A percentile compares a stretch with the other conserved stretches of the same genome.
These are phyloP conservation scores for Cyclocybe cylindracea DNA, from an alignment of 768 basidiomycete genomes.

Conservation along the genomic window DNA sequence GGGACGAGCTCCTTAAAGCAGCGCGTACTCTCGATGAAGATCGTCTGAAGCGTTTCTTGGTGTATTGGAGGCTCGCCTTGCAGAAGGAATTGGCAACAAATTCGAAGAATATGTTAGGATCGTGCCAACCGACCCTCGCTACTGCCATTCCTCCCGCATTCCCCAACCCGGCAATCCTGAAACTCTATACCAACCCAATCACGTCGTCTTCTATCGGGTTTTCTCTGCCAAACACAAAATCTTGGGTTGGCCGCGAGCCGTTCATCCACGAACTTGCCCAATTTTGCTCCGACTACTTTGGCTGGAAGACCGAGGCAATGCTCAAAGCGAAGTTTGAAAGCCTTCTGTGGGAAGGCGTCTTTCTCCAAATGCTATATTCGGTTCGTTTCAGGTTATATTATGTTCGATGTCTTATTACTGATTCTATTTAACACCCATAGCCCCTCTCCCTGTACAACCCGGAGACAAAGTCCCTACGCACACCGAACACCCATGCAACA, in stretches of 20 bases:
- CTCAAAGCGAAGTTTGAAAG: not conserved
- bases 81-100: not conserved
- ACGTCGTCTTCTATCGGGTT: not conserved
- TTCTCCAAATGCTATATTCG: constrained; percentile 7
- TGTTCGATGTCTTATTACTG: no score
- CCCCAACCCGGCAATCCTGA: not conserved
- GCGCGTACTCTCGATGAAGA: not conserved
- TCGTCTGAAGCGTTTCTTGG: not conserved
- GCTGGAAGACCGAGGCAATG: not conserved
- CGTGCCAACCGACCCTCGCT: not conserved
- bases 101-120: not conserved
- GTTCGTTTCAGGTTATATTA: no score
- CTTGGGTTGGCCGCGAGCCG: not conserved
- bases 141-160: not conserved
- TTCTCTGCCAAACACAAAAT: not conserved
- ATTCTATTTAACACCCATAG: no score
- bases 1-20: no score
- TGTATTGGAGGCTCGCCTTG: not conserved
- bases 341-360: not conserved
- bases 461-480: no score
- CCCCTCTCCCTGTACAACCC: no score
- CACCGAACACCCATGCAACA: no score
- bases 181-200: constrained; percentile 3
- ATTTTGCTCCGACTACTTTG: not conserved
- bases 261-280: not conserved